Conservation (phyloP, 108 stramenopile species). For the Cylindrotheca fusiformis region DNA sequence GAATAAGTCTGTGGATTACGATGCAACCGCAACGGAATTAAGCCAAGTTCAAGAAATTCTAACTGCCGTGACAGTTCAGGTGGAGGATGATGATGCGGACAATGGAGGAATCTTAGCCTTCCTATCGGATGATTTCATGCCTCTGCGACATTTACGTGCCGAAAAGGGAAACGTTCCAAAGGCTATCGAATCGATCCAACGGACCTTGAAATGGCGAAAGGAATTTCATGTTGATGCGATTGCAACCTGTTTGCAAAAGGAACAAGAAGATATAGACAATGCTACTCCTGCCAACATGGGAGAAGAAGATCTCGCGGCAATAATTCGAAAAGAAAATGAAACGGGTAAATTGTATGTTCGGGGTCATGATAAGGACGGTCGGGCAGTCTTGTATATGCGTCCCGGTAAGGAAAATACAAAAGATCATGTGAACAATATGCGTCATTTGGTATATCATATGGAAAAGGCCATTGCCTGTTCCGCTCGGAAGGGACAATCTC, state of each 20-base stretch:
- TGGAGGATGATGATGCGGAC: background rate
- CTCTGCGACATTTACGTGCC: conserved; percentile 77
- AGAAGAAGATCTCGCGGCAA: conserved; percentile 20
- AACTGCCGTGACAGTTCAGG: background rate
- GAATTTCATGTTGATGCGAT: conserved; percentile 66
- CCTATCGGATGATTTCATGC: conserved; percentile 73
- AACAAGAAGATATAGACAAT: conserved; percentile 24
- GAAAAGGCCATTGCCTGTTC: conserved; percentile 87
- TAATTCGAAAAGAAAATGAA: conserved; percentile 61
- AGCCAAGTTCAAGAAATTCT: background rate
- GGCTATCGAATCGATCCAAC: conserved; percentile 5
- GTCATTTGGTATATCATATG: conserved; percentile 87
- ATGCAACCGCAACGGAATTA: background rate
- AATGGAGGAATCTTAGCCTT: too few species aligned
- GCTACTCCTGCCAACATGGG: background rate
- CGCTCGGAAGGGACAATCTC: conserved; percentile 31
- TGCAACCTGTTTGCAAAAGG: conserved; percentile 16
- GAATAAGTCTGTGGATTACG: background rate
- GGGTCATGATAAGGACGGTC: conserved; percentile 77
- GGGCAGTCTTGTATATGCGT: conserved; percentile 54
- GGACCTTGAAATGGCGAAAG: conserved; percentile 77
- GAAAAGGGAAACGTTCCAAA: conserved; percentile 44
- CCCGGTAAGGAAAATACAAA: conserved; percentile 84
- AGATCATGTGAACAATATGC: conserved; percentile 74
- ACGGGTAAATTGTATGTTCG: conserved; percentile 87